These are phyloP conservation scores for Odonthalia washingtoniensis DNA, from an alignment of 31 red algal species.

Conservation along the genomic window DNA sequence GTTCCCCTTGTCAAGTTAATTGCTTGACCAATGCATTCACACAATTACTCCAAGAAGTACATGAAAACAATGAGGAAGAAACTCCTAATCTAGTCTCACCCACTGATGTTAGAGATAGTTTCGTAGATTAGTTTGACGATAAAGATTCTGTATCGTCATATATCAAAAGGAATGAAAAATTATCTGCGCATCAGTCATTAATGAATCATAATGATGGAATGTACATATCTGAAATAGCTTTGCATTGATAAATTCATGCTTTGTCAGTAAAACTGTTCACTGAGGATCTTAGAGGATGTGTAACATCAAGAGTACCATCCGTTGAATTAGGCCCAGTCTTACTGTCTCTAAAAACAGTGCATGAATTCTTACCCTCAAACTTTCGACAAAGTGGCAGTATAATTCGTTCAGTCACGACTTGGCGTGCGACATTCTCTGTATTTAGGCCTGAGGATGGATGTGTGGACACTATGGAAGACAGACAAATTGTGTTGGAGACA, in stretches of 20 bases:
- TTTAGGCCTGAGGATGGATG: conserved; percentile 30
- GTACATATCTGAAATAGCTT: not conserved
- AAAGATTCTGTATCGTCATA: no score
- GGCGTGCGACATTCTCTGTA: conserved; percentile 16
- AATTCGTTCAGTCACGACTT: not conserved
- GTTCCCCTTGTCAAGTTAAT: conserved; percentile 29
- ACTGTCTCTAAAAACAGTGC: conserved; percentile 31
- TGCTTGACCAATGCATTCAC: not conserved
- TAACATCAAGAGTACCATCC: conserved; percentile 10
- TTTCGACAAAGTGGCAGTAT: no score
- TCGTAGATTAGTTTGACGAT: no score
- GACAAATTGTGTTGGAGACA: conserved; percentile 22
- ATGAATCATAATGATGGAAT: not conserved
- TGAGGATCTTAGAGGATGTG: not conserved
- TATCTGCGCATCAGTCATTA: not conserved
- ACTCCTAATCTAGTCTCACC: not conserved
- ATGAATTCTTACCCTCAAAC: not conserved
- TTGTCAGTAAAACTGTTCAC: conserved; percentile 27
- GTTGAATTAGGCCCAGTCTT: conserved; percentile 35
- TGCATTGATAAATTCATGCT: conserved; percentile 31
- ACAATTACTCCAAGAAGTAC: not conserved
- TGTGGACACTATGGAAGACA: not conserved
- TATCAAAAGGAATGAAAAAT: no score
- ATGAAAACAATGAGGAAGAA: not conserved
- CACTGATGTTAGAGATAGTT: no score